Evolutionary conservation across 2,329 filamentous ascomycete genomes (phyloP).

Genomic region (Bisporella sp.): DNA sequence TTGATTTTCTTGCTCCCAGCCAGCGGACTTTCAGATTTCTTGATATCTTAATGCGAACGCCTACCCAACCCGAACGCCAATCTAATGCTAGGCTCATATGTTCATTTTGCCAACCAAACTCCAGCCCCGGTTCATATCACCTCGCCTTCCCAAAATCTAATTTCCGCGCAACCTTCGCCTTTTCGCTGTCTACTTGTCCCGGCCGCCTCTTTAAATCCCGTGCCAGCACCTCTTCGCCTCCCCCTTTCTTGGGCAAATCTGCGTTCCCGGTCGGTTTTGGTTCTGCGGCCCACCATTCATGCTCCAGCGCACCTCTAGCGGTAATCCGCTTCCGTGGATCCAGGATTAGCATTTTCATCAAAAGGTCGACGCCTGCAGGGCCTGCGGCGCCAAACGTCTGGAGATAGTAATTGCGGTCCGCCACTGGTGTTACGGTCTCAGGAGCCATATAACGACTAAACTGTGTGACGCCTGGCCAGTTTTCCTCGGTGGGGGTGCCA

Average conservation of each 20-base stretch:
- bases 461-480: conserved; percentile 86
- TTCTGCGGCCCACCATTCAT: conserved; percentile 79
- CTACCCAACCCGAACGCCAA: too few relatives aligned
- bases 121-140: background rate
- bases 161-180: conserved; percentile 46
- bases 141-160: conserved; percentile 25
- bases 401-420: conserved; percentile 66
- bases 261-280: conserved; percentile 78
- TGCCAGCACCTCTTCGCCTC: conserved; percentile 67
- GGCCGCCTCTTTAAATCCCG: conserved; percentile 58
- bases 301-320: conserved; percentile 69
- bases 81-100: too few relatives aligned
- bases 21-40: too few relatives aligned
- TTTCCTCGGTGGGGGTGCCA: conserved; percentile 86
- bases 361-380: conserved; percentile 74
- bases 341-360: conserved; percentile 77
- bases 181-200: conserved; percentile 63
- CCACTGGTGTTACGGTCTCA: conserved; percentile 46
- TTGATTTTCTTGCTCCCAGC: too few relatives aligned
- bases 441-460: conserved; percentile 75
- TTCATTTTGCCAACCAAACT: too few relatives aligned
- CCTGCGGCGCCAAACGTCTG: conserved; percentile 75
- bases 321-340: conserved; percentile 83
- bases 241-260: conserved; percentile 72
- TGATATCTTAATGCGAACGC: too few relatives aligned